These are phyloP conservation scores for Penicillium vulpinum DNA, from an alignment of 2,329 filamentous ascomycete species.

Conservation along the genomic window DNA sequence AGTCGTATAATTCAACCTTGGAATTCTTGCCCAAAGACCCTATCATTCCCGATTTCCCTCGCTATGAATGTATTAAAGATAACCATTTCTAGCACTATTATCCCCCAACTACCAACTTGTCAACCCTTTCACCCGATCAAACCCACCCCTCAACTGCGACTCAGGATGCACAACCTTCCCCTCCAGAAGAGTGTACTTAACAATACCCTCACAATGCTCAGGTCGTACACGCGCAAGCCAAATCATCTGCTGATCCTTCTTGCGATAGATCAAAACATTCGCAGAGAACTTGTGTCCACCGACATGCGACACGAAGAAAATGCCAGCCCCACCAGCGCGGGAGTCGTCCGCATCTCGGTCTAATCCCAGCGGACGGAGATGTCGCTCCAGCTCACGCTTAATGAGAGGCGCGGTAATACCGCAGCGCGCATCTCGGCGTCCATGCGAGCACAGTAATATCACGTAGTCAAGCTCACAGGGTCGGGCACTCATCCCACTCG, in stretches of 20 bases:
- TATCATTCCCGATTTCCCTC: too few species aligned
- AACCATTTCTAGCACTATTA: neutral
- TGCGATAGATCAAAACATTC: conserved; percentile 84
- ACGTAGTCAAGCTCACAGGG: conserved; percentile 77
- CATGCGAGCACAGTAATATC: conserved; percentile 86
- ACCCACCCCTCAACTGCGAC: conserved; percentile 77
- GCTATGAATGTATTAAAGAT: neutral
- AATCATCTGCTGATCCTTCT: conserved; percentile 54
- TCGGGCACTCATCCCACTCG: conserved; percentile 46
- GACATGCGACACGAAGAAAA: conserved; percentile 90
- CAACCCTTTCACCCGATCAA: conserved; percentile 71
- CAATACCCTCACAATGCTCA: conserved; percentile 84
- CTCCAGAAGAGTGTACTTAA: conserved; percentile 79
- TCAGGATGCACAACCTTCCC: conserved; percentile 89
- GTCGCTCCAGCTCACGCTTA: conserved; percentile 76
- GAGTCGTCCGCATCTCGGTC: conserved; percentile 81
- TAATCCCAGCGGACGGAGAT: conserved; percentile 75
- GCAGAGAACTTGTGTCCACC: conserved; percentile 93
- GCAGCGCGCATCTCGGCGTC: conserved; percentile 84
- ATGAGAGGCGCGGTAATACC: conserved; percentile 84
- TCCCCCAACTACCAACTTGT: conserved; percentile 56
- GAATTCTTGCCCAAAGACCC: neutral
- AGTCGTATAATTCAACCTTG: neutral
- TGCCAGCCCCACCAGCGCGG: conserved; percentile 78
- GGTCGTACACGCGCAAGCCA: conserved; percentile 86